phyloP scores from a whole-genome alignment of 2,329 filamentous ascomycete species.

The Ascochyta viciae-villosae region DNA sequence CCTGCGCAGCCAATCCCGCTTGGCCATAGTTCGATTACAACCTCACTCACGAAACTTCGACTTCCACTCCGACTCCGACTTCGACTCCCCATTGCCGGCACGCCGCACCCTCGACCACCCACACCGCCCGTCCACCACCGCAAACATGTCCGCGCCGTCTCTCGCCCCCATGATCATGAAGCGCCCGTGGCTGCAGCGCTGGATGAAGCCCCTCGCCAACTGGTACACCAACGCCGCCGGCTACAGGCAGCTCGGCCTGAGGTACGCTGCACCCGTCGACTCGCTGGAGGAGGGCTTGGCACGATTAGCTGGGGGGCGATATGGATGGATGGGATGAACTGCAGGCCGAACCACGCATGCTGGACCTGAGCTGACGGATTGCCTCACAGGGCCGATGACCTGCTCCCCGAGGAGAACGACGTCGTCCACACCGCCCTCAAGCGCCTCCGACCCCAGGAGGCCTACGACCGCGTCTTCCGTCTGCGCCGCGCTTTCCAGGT shows the following conservation, averaged over 20 bases:
- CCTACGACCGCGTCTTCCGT: slow-evolving; percentile 97
- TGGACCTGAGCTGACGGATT: slow-evolving; percentile 36
- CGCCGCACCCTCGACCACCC: slow-evolving; percentile 31
- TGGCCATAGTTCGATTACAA: slow-evolving; percentile 14
- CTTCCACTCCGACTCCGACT: neutral
- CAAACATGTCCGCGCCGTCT: slow-evolving; percentile 72
- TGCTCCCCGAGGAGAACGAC: slow-evolving; percentile 92
- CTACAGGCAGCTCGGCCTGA: slow-evolving; percentile 91
- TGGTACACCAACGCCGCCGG: slow-evolving; percentile 92
- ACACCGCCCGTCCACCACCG: slow-evolving; percentile 23
- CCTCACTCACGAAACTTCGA: slow-evolving; percentile 15
- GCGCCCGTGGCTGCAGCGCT: slow-evolving; percentile 83
- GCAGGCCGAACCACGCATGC: neutral
- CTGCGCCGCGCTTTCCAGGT: slow-evolving; percentile 94
- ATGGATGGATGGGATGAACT: neutral
- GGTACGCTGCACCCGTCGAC: slow-evolving; percentile 61
- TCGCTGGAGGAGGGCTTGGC: neutral
- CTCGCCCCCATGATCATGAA: slow-evolving; percentile 79
- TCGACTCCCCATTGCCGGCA: slow-evolving; percentile 31
- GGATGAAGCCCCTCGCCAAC: slow-evolving; percentile 80
- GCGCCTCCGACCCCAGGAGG: slow-evolving; percentile 87
- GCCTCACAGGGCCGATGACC: slow-evolving; percentile 80
- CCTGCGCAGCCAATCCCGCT: slow-evolving; percentile 5
- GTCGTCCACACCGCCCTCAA: slow-evolving; percentile 85
- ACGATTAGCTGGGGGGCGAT: neutral